These are phyloP conservation scores for Plectosphaerella plurivora DNA, from an alignment of 2,329 filamentous ascomycete species.

Conservation along the genomic window DNA sequence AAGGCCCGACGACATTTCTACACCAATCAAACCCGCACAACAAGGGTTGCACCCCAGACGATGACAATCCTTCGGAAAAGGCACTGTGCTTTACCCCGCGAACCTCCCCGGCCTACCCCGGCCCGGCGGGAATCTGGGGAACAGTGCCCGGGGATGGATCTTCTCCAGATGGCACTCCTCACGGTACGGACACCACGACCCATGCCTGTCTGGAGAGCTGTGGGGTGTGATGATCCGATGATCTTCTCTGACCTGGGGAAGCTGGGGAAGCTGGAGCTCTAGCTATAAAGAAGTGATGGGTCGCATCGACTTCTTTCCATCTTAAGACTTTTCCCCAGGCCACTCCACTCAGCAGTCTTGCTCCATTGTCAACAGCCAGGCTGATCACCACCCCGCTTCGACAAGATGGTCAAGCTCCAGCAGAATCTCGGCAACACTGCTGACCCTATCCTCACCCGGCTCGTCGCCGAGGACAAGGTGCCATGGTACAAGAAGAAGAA, in stretches of 20 bases:
- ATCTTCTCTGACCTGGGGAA: neutral
- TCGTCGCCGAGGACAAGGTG: conserved; percentile 31
- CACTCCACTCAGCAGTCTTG: neutral
- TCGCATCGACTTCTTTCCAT: neutral
- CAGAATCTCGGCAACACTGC: conserved; percentile 5
- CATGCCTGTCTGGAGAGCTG: neutral
- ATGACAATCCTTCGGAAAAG: neutral
- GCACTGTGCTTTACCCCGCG: neutral
- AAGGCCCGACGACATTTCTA: neutral
- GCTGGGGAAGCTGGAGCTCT: neutral
- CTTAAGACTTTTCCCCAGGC: neutral
- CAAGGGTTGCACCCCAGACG: neutral
- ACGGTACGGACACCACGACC: neutral
- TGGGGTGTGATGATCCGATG: neutral
- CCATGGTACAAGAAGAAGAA: conserved; percentile 33
- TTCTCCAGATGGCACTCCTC: neutral
- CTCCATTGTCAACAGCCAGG: neutral
- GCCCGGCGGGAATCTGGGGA: neutral
- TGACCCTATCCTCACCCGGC: conserved; percentile 32
- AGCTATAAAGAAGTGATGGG: neutral
- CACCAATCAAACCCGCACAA: neutral
- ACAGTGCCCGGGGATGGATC: neutral
- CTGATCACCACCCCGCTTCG: neutral
- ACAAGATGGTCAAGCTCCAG: neutral
- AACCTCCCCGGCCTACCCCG: neutral